Evolutionary conservation across 2,329 filamentous ascomycete species (phyloP).

Genomic region (Trichothecium sympodiale): DNA sequence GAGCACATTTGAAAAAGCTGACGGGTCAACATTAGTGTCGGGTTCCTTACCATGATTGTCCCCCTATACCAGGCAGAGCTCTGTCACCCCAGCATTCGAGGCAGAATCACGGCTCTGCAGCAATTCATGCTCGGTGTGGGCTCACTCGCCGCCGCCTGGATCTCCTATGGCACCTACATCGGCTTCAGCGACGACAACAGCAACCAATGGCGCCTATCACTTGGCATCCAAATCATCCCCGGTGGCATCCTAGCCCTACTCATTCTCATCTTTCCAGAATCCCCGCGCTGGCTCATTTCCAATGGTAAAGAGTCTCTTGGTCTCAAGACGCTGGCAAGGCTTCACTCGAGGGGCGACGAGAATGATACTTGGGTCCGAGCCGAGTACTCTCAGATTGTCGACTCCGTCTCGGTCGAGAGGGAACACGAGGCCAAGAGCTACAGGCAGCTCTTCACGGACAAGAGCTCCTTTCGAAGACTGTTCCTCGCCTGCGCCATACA

Average conservation of each 20-base stretch:
- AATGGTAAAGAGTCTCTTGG: constrained; percentile 55
- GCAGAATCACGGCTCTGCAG: constrained; percentile 62
- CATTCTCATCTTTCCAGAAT: constrained; percentile 62
- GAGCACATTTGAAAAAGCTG: not conserved
- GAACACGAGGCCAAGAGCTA: constrained; percentile 62
- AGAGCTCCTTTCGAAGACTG: constrained; percentile 57
- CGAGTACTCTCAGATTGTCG: constrained; percentile 62
- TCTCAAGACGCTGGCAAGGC: constrained; percentile 52
- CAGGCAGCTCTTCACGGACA: constrained; percentile 50
- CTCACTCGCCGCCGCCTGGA: constrained; percentile 60
- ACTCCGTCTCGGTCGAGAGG: constrained; percentile 52
- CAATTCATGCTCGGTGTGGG: constrained; percentile 79
- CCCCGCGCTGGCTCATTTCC: constrained; percentile 64
- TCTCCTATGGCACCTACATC: constrained; percentile 47
- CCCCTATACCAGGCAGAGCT: constrained; percentile 70
- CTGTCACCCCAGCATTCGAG: constrained; percentile 67
- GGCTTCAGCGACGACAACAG: constrained; percentile 16
- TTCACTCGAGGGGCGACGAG: constrained; percentile 59
- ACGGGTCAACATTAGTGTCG: constrained; percentile 24
- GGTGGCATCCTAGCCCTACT: constrained; percentile 52
- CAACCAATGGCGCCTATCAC: constrained; percentile 24
- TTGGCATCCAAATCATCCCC: constrained; percentile 63
- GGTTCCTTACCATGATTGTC: constrained; percentile 26
- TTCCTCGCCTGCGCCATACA: constrained; percentile 61
- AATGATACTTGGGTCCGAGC: constrained; percentile 60